Percentiles rank a stretch among this genome's conserved stretches.
These are phyloP conservation scores for Arthrobotrys sinensis DNA, from an alignment of 2,329 filamentous ascomycete species.

Conservation along the genomic window DNA sequence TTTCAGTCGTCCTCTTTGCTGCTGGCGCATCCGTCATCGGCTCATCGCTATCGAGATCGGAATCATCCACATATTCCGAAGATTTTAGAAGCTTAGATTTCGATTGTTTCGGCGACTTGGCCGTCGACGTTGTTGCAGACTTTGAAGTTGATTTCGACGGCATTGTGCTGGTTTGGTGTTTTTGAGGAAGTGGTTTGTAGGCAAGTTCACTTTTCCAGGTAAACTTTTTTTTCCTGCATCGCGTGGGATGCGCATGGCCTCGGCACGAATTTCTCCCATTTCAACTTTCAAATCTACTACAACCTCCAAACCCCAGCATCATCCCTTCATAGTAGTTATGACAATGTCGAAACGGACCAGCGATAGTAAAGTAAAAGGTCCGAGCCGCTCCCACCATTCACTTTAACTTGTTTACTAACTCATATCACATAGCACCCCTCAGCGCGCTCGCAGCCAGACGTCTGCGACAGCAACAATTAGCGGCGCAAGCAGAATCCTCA, in stretches of 20 bases:
- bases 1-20: conserved; percentile 30
- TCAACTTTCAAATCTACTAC: background rate
- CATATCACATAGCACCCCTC: conserved; percentile 48
- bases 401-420: conserved; percentile 27
- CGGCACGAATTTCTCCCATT: conserved; percentile 39
- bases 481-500: conserved; percentile 31
- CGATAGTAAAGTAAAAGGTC: conserved; percentile 63
- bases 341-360: conserved; percentile 63
- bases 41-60: conserved; percentile 51
- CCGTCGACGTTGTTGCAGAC: background rate
- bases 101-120: conserved; percentile 35
- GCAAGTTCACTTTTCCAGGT: conserved; percentile 3
- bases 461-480: conserved; percentile 58
- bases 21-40: conserved; percentile 54
- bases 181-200: conserved; percentile 16
- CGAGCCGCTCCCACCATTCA: background rate
- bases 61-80: conserved; percentile 52
- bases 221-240: conserved; percentile 46
- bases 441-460: conserved; percentile 64
- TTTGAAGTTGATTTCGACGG: conserved; percentile 50
- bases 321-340: background rate
- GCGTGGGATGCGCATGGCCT: conserved; percentile 46
- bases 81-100: conserved; percentile 45
- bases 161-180: conserved; percentile 34
- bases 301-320: conserved; percentile 1